These are phyloP conservation scores for Penicillium italicum DNA, from an alignment of 2,329 filamentous ascomycete genomes.

Conservation along the genomic window DNA sequence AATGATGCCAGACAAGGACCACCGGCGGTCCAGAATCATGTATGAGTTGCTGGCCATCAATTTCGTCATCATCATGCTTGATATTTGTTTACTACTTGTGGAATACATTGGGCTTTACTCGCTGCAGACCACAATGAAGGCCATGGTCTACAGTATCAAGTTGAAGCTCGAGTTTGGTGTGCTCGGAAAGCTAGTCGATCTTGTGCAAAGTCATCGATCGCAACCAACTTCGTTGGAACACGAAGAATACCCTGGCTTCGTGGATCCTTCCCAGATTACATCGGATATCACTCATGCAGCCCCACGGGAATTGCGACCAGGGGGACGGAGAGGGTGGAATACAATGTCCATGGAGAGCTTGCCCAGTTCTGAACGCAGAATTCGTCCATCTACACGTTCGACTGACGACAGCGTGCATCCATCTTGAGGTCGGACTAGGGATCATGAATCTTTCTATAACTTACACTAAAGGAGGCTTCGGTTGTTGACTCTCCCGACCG, in stretches of 20 bases:
- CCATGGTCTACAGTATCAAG: slow-evolving; percentile 49
- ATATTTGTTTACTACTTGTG: slow-evolving; percentile 43
- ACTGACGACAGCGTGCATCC: slow-evolving; percentile 14
- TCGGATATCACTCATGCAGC: slow-evolving; percentile 39
- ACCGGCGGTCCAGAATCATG: slow-evolving; percentile 42
- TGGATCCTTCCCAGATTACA: slow-evolving; percentile 39
- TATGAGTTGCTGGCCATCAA: slow-evolving; percentile 50
- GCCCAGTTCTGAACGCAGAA: slow-evolving; percentile 23
- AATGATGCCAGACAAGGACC: slow-evolving; percentile 33
- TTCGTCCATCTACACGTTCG: slow-evolving; percentile 18
- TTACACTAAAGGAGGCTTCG: no score
- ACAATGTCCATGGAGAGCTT: slow-evolving; percentile 31
- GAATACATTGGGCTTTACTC: slow-evolving; percentile 45
- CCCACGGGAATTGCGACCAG: slow-evolving; percentile 13
- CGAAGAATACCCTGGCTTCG: slow-evolving; percentile 41
- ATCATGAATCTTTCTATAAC: not conserved
- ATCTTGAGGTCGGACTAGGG: slow-evolving; percentile 12
- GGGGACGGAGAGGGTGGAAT: slow-evolving; percentile 21
- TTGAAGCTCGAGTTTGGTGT: slow-evolving; percentile 51
- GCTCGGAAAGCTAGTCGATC: slow-evolving; percentile 41
- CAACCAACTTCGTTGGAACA: slow-evolving; percentile 31
- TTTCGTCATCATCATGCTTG: slow-evolving; percentile 46
- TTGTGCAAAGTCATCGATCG: slow-evolving; percentile 35
- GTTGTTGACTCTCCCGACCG: not conserved
- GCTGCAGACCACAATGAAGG: slow-evolving; percentile 46